Percentiles rank a stretch among this genome's conserved stretches.
Evolutionary conservation across 495 filamentous ascomycete species (phyloP).

Genomic region (Hypoxylon fuscum): DNA sequence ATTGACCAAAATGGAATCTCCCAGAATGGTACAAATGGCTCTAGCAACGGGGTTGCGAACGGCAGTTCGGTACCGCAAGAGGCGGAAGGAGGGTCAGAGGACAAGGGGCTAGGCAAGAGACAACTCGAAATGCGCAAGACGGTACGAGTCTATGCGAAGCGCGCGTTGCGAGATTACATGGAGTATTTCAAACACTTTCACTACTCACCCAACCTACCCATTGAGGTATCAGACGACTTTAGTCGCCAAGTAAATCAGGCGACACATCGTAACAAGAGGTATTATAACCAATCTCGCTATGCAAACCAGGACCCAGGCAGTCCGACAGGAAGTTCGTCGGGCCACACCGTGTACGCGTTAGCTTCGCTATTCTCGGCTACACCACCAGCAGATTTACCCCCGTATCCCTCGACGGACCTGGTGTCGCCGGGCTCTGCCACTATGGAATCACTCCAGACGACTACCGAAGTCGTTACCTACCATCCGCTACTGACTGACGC

Average conservation of each 20-base stretch:
- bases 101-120: slow-evolving; percentile 53
- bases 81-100: slow-evolving; percentile 42
- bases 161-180: slow-evolving; percentile 74
- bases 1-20: slow-evolving; percentile 16
- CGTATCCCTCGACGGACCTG: slow-evolving; percentile 60
- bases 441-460: slow-evolving; percentile 43
- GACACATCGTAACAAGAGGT: slow-evolving; percentile 55
- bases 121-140: slow-evolving; percentile 68
- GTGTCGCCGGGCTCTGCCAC: slow-evolving; percentile 33
- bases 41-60: slow-evolving; percentile 16
- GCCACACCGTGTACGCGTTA: slow-evolving; percentile 54
- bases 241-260: slow-evolving; percentile 68
- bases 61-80: slow-evolving; percentile 14
- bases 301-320: slow-evolving; percentile 41
- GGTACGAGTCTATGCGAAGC: slow-evolving; percentile 75
- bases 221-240: slow-evolving; percentile 72
- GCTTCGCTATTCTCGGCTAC: slow-evolving; percentile 65
- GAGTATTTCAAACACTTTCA: slow-evolving; percentile 75
- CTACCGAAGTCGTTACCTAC: slow-evolving; percentile 75
- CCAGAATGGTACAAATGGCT: slow-evolving; percentile 23
- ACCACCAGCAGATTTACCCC: slow-evolving; percentile 64
- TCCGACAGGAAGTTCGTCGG: slow-evolving; percentile 36
- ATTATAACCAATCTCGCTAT: slow-evolving; percentile 40
- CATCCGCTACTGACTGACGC: slow-evolving; percentile 80
- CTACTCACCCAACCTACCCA: slow-evolving; percentile 74